Percentiles rank a stretch among this genome's conserved stretches.
These are phyloP conservation scores for Sphagnum magellanicum DNA, from an alignment of 228 moss, liverwort and hornwort genomes.

Conservation along the genomic window DNA sequence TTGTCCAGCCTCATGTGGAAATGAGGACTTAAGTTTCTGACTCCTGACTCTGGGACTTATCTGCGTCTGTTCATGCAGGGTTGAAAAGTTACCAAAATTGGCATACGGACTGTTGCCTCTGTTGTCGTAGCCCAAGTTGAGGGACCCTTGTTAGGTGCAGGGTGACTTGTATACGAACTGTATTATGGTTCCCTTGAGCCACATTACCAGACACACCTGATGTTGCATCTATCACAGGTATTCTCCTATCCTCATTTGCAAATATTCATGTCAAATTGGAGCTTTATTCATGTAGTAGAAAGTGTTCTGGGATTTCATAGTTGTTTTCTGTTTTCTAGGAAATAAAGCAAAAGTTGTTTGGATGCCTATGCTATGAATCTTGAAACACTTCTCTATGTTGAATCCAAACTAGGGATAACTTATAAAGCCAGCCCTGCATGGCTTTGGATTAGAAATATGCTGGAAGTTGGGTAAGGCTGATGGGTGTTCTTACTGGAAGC, in stretches of 20 bases:
- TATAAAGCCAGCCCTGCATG: too few species aligned
- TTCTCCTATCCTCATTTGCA: not conserved
- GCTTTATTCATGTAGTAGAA: too few species aligned
- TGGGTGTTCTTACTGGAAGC: too few species aligned
- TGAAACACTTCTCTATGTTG: too few species aligned
- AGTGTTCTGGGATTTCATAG: too few species aligned
- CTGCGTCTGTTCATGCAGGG: slow-evolving; percentile 28
- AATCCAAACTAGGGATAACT: too few species aligned
- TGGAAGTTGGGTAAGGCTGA: too few species aligned
- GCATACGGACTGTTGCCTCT: slow-evolving; percentile 72
- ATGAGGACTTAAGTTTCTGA: not conserved
- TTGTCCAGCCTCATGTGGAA: not conserved
- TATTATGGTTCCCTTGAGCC: not conserved
- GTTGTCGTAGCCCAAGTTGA: slow-evolving; percentile 28
- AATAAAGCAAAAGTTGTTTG: too few species aligned
- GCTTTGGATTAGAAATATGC: too few species aligned
- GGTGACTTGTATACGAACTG: not conserved
- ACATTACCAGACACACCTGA: not conserved
- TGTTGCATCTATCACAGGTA: not conserved
- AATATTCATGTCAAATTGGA: too few species aligned
- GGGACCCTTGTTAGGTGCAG: not conserved
- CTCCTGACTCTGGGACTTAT: not conserved
- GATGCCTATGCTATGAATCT: too few species aligned
- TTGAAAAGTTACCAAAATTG: slow-evolving; percentile 71
- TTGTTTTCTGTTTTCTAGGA: too few species aligned